phyloP scores from a whole-genome alignment of 192 early-diverging fungal species.

The Gryganskiella cystojenkinii region DNA sequence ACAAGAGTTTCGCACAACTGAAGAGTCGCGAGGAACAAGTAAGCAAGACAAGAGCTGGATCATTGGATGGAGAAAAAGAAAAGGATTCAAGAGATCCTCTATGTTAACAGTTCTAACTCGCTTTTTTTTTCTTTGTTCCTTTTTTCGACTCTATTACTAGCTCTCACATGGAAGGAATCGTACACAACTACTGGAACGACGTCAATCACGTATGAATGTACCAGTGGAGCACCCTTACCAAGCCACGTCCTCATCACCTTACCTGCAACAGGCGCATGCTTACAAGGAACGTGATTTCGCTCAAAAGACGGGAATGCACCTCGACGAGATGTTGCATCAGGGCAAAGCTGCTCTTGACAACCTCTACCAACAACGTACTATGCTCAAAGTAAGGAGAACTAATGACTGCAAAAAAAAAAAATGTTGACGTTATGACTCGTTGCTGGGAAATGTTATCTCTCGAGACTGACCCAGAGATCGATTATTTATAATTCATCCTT shows the following conservation, averaged over 20 bases:
- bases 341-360: conserved; percentile 61
- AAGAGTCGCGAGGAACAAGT: conserved; percentile 62
- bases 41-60: too few relatives aligned
- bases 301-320: conserved; percentile 55
- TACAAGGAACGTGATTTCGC: conserved; percentile 59
- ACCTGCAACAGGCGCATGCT: conserved; percentile 53
- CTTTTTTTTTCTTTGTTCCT: not conserved
- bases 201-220: conserved; percentile 43
- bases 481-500: too few relatives aligned
- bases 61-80: too few relatives aligned
- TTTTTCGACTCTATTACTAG: conserved; percentile 6
- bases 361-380: conserved; percentile 65
- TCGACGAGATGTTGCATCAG: conserved; percentile 67
- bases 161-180: conserved; percentile 57
- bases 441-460: too few relatives aligned
- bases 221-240: conserved; percentile 51
- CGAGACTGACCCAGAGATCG: too few relatives aligned
- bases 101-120: not conserved
- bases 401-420: too few relatives aligned
- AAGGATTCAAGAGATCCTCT: too few relatives aligned
- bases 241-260: conserved; percentile 58
- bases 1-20: conserved; percentile 53
- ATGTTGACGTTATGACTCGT: too few relatives aligned
- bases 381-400: conserved; percentile 59
- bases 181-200: conserved; percentile 56